Conservation (phyloP, 2,329 filamentous ascomycete genomes). For the Didymellaceae sp. region DNA sequence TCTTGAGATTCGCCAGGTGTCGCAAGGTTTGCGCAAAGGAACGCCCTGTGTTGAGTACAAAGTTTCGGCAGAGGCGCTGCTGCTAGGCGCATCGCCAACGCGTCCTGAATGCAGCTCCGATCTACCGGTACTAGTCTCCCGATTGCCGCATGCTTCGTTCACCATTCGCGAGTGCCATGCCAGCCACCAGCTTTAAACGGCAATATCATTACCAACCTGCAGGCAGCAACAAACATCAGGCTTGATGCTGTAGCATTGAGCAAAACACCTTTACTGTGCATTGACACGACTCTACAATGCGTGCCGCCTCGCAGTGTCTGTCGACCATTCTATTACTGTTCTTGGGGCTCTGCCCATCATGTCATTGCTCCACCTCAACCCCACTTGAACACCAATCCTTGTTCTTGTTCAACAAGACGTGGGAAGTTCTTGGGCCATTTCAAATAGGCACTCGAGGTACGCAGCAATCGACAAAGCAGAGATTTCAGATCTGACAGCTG, state of each 20-base stretch:
- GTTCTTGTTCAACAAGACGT: constrained; percentile 48
- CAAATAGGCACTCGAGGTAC: constrained; percentile 65
- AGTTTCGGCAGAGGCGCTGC: constrained; percentile 27
- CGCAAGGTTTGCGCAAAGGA: constrained; percentile 8
- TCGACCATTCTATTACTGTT: constrained; percentile 13
- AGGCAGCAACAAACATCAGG: not conserved
- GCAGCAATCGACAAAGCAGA: constrained; percentile 15
- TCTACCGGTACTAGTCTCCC: constrained; percentile 18
- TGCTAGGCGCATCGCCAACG: constrained; percentile 25
- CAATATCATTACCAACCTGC: not conserved
- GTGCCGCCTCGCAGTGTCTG: not conserved
- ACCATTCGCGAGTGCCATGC: constrained; percentile 11
- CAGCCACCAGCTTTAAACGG: constrained; percentile 19
- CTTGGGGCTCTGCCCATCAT: constrained; percentile 18
- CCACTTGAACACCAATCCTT: constrained; percentile 28
- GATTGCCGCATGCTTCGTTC: constrained; percentile 19
- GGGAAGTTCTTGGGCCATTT: constrained; percentile 64
- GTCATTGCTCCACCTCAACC: constrained; percentile 25
- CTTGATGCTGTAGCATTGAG: not conserved
- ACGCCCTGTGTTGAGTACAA: constrained; percentile 21
- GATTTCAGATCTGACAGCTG: constrained; percentile 21
- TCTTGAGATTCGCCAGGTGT: constrained; percentile 4
- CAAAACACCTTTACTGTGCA: not conserved
- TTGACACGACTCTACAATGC: not conserved
- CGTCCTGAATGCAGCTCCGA: constrained; percentile 35